Evolutionary conservation across 2,329 filamentous ascomycete species (phyloP), one percentile per base, ranked within the genome.

Genomic region (Calonectria henricotiae): DNA sequence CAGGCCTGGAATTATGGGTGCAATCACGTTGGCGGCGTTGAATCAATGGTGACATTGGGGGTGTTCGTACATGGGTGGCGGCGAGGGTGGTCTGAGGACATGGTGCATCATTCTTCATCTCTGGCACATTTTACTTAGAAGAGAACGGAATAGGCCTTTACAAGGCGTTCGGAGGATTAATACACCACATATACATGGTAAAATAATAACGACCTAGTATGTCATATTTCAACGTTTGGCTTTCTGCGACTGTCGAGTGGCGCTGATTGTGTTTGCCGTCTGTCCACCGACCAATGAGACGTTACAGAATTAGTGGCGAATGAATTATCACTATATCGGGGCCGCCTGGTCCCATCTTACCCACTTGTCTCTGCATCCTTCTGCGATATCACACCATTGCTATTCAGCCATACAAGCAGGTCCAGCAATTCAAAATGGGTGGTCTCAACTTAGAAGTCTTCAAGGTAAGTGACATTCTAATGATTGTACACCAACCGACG

Each of bases 361-460:
- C 55, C 62, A 62, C 62, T 65, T 61, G 68, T 69, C 63, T 74
- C 73, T 69, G 72, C 72, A 60, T 67, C 62, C 47, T 44, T 54
- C 37, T n/a, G 47, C 65, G 55, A 41, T 70, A 77, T 70, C 68
- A 54, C 55, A 43, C 66, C 62, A 67, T 63, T 62, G 37, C 49
- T 63, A 51, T 54, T 37, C 46, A 66, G 63, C 20, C 62, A 70
- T 35, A 41, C 25, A 62, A 62, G 2, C 49, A 41, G 55, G 27
- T 41, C 20, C 49, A 74, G 37, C 32, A 47, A 64, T 49, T 73
- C 68, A 79, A 70, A 60, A 79, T 98, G 91, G 94, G 90, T 63
- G 94, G 95, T 64, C 89, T 95, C 32, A 98, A 98, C 82, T 89
- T 98, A 69, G 96, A 98, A 86, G 91, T 98, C 74, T 95, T 97